Conservation (phyloP, 805 yeast species). For the Yueomyces sinensis region DNA sequence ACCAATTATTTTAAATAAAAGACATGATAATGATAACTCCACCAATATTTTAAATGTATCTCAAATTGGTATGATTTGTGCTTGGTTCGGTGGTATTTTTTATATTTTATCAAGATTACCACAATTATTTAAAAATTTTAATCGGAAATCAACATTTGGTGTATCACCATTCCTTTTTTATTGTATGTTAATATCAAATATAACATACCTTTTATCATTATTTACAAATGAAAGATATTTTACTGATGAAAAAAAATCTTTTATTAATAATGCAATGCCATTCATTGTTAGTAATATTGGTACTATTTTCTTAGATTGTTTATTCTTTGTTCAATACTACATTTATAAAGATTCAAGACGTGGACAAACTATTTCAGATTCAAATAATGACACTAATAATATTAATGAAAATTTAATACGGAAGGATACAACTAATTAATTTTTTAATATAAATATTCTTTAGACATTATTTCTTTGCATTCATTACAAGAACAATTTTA, state of each 20-base stretch:
- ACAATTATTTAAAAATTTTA: constrained; percentile 64
- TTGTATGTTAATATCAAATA: constrained; percentile 67
- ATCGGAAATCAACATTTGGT: constrained; percentile 75
- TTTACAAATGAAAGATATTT: constrained; percentile 47
- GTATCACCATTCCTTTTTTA: constrained; percentile 68
- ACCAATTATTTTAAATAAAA: not conserved
- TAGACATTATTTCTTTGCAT: too few relatives aligned
- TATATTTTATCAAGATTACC: constrained; percentile 76
- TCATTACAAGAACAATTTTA: too few relatives aligned
- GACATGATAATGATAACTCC: not conserved
- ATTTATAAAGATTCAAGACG: constrained; percentile 20
- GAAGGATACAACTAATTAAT: too few relatives aligned
- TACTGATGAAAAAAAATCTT: constrained; percentile 28
- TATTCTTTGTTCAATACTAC: constrained; percentile 49
- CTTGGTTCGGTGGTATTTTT: constrained; percentile 70
- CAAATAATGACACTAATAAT: too few relatives aligned
- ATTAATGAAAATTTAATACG: too few relatives aligned
- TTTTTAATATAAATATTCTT: too few relatives aligned
- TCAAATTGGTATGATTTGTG: constrained; percentile 34
- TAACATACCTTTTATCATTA: constrained; percentile 65
- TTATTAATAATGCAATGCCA: constrained; percentile 61
- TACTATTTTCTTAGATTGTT: constrained; percentile 62
- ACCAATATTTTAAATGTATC: constrained; percentile 1
- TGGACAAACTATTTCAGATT: too few relatives aligned
- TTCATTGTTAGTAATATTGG: constrained; percentile 79